phyloP scores from a whole-genome alignment of 305 asterid genomes.

The Lippia alba region DNA sequence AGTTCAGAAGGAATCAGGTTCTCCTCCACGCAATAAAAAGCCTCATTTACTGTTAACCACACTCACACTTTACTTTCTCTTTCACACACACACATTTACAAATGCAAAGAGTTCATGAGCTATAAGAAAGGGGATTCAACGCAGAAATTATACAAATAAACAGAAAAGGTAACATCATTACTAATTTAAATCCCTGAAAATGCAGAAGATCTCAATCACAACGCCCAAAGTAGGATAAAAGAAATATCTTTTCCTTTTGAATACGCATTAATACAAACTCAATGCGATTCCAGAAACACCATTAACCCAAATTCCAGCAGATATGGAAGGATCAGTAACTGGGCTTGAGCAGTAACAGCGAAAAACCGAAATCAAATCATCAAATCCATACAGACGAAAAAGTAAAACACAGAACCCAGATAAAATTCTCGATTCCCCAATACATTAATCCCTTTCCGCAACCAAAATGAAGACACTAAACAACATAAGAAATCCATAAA shows the following conservation, averaged over 20 bases:
- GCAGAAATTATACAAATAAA: neutral
- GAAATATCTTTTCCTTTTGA: slow-evolving; percentile 25
- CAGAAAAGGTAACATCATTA: slow-evolving; percentile 23
- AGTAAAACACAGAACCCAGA: neutral
- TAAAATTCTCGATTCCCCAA: neutral
- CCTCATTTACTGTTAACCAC: slow-evolving; percentile 31
- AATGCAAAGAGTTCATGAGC: slow-evolving; percentile 30
- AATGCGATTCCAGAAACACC: slow-evolving; percentile 24
- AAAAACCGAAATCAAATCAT: neutral
- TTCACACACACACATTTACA: slow-evolving; percentile 20
- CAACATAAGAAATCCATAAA: slow-evolving; percentile 1
- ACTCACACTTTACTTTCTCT: slow-evolving; percentile 25
- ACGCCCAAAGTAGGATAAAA: slow-evolving; percentile 22
- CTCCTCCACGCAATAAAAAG: slow-evolving; percentile 55
- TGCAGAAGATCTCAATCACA: slow-evolving; percentile 29
- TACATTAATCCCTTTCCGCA: slow-evolving; percentile 19
- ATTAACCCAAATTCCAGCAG: slow-evolving; percentile 23
- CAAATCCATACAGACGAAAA: neutral
- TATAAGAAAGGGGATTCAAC: slow-evolving; percentile 17
- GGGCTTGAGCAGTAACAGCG: neutral
- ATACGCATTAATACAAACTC: slow-evolving; percentile 24
- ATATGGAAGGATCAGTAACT: neutral
- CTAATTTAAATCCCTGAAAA: slow-evolving; percentile 14
- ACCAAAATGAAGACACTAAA: neutral
- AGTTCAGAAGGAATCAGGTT: slow-evolving; percentile 62